Percentiles rank a stretch among this genome's conserved stretches.
These are phyloP conservation scores for Alternaria hordeiaustralica DNA, from an alignment of 2,329 filamentous ascomycete genomes.

Conservation along the genomic window DNA sequence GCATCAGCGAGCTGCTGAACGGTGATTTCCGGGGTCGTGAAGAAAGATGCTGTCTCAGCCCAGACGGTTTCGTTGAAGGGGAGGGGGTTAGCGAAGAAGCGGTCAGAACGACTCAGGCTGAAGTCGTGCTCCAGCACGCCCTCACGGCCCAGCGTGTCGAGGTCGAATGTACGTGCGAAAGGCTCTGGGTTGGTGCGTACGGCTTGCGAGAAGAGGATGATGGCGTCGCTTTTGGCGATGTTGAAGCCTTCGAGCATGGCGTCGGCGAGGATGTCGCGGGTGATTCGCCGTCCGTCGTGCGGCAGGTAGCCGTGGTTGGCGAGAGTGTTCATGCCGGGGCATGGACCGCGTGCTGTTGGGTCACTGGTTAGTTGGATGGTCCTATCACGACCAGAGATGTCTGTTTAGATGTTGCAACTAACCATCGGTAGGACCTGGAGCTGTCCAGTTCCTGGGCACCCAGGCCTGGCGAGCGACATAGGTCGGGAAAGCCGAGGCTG, in stretches of 20 bases:
- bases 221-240: conserved; percentile 11
- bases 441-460: conserved; percentile 4
- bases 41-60: conserved; percentile 9
- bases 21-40: conserved; percentile 5
- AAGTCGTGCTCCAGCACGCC: conserved; percentile 11
- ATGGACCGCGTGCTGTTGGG: conserved; percentile 5
- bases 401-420: neutral
- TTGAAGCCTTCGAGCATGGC: conserved; percentile 13
- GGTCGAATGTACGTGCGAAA: conserved; percentile 4
- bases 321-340: neutral
- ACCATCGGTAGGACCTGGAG: conserved; percentile 11
- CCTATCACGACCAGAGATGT: neutral
- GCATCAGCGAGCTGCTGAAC: neutral
- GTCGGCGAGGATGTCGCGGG: conserved; percentile 8
- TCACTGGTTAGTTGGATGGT: neutral
- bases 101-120: conserved; percentile 10
- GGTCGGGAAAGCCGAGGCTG: conserved; percentile 5
- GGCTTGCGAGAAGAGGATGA: conserved; percentile 11
- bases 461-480: conserved; percentile 8
- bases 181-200: conserved; percentile 10
- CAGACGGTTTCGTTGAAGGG: conserved; percentile 14
- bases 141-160: conserved; percentile 9
- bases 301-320: neutral
- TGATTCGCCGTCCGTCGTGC: conserved; percentile 3
- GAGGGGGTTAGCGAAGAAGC: conserved; percentile 11